Evolutionary conservation across 2,329 filamentous ascomycete species (phyloP).

Genomic region (Chaetoscypha palmicola): DNA sequence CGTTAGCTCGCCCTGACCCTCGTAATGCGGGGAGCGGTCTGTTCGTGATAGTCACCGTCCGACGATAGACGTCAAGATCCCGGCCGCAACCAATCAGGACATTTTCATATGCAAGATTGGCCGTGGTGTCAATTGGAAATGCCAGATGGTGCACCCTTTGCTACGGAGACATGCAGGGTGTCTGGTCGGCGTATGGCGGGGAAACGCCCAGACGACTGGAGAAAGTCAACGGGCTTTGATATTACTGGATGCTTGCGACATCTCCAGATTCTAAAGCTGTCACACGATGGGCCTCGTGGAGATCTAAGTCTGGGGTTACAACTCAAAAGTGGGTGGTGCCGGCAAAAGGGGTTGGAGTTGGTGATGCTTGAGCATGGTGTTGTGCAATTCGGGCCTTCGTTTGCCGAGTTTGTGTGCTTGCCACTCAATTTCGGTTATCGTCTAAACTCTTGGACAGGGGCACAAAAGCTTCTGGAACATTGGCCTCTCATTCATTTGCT

Average conservation of each 20-base stretch:
- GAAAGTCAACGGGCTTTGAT: too few relatives aligned
- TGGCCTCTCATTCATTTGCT: too few relatives aligned
- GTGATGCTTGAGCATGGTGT: not conserved
- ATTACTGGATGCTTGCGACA: not conserved
- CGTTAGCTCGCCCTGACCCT: not conserved
- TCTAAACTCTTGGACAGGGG: too few relatives aligned
- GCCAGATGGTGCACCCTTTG: not conserved
- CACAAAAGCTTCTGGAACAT: too few relatives aligned
- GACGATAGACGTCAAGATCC: not conserved
- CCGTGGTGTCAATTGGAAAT: not conserved
- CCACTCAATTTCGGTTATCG: conserved; percentile 2
- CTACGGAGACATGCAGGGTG: not conserved
- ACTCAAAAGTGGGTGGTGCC: too few relatives aligned
- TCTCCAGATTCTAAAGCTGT: not conserved
- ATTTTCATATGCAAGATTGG: not conserved
- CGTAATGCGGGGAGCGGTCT: conserved; percentile 3
- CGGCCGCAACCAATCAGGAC: not conserved
- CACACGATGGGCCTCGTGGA: too few relatives aligned
- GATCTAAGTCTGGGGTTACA: too few relatives aligned
- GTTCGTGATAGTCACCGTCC: not conserved
- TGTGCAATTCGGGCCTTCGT: not conserved
- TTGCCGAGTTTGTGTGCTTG: not conserved
- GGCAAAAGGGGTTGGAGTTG: not conserved
- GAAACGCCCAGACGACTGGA: not conserved
- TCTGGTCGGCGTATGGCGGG: conserved; percentile 5